These are phyloP conservation scores for Xylariaceae sp. DNA, from an alignment of 2,329 filamentous ascomycete genomes.

Conservation along the genomic window DNA sequence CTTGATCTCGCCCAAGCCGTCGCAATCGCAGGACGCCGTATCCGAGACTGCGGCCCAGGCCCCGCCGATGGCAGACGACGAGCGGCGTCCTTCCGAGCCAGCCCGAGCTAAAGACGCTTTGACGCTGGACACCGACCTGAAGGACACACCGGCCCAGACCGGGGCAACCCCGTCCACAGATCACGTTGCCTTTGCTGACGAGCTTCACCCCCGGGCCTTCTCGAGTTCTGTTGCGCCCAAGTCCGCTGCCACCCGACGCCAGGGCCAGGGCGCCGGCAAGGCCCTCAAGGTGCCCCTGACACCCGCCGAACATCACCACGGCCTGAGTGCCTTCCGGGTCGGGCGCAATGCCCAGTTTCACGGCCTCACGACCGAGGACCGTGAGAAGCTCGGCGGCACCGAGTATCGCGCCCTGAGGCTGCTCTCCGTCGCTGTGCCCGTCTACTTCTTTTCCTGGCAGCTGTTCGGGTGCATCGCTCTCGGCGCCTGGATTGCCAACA, in stretches of 20 bases:
- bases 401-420: constrained; percentile 57
- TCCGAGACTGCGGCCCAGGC: neutral
- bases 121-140: neutral
- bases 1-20: constrained; percentile 8
- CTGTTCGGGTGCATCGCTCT: constrained; percentile 35
- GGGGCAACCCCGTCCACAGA: constrained; percentile 7
- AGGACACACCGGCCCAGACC: neutral
- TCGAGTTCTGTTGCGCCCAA: constrained; percentile 14
- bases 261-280: constrained; percentile 6
- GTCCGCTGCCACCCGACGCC: constrained; percentile 9
- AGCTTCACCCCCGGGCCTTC: constrained; percentile 5
- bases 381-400: constrained; percentile 49
- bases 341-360: constrained; percentile 24
- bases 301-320: constrained; percentile 7
- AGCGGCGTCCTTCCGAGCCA: too few species aligned
- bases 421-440: constrained; percentile 50
- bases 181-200: constrained; percentile 18
- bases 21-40: neutral
- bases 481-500: constrained; percentile 51
- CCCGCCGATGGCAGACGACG: neutral
- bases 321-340: constrained; percentile 30
- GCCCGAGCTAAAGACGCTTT: too few species aligned
- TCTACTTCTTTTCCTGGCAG: constrained; percentile 49
- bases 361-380: constrained; percentile 19
- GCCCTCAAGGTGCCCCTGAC: constrained; percentile 3